A percentile compares a stretch with the other conserved stretches of the same genome.
Evolutionary conservation across 73 alveolate genomes (phyloP).

Genomic region (Stentor coeruleus): DNA sequence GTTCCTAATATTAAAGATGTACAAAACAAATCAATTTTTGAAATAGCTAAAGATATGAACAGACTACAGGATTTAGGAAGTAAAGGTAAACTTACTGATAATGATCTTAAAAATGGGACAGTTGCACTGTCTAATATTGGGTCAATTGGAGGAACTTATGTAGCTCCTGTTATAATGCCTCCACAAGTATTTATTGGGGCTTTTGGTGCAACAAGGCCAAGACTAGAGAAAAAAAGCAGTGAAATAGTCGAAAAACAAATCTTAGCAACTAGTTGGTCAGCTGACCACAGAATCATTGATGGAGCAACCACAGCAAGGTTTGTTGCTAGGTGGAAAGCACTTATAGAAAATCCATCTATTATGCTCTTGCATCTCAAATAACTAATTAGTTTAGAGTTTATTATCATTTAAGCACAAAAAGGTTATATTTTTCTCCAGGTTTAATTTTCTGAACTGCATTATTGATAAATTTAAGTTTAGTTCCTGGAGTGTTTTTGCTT

Average conservation of each 20-base stretch:
- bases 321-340: slow-evolving; percentile 52
- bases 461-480: no score
- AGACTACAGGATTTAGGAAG: slow-evolving; percentile 56
- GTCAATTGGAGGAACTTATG: slow-evolving; percentile 82
- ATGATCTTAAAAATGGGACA: slow-evolving; percentile 72
- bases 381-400: neutral
- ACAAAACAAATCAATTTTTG: slow-evolving; percentile 62
- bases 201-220: slow-evolving; percentile 47
- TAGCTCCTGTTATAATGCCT: slow-evolving; percentile 78
- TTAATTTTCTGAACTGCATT: no score
- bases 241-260: neutral
- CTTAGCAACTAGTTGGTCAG: slow-evolving; percentile 9
- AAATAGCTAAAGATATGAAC: slow-evolving; percentile 59
- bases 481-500: no score
- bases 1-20: slow-evolving; percentile 81
- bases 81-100: slow-evolving; percentile 54
- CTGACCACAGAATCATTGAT: slow-evolving; percentile 79
- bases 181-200: slow-evolving; percentile 83
- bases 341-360: slow-evolving; percentile 66
- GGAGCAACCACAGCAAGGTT: slow-evolving; percentile 87
- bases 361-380: slow-evolving; percentile 66
- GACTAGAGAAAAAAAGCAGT: neutral
- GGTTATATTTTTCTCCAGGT: no score
- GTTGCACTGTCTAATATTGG: slow-evolving; percentile 77
- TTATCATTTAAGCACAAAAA: no score